Evolutionary conservation across 2,329 filamentous ascomycete species (phyloP).

Genomic region (Capronia americana): DNA sequence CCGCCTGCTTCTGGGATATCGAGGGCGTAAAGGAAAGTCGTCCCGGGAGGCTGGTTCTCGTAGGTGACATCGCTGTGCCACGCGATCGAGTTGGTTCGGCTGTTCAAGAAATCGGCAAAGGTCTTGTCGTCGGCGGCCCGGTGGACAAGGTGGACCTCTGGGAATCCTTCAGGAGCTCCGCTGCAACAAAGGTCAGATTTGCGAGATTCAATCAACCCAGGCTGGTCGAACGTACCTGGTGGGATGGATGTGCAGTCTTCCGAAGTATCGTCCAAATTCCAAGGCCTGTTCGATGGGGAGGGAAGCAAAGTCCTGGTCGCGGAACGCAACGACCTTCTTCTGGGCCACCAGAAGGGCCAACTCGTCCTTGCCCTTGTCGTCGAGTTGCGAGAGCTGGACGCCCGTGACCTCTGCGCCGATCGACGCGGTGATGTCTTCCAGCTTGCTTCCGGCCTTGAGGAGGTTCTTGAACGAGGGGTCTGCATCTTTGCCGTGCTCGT

Average conservation of each 20-base stretch:
- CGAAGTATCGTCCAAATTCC: conserved; percentile 73
- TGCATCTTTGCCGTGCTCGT: conserved; percentile 77
- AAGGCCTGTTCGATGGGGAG: conserved; percentile 40
- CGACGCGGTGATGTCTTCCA: conserved; percentile 44
- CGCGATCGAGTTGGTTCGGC: conserved; percentile 78
- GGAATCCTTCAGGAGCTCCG: conserved; percentile 74
- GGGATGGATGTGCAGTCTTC: conserved; percentile 81
- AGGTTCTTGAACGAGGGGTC: conserved; percentile 73
- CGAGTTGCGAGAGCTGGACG: conserved; percentile 44
- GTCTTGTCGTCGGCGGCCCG: conserved; percentile 70
- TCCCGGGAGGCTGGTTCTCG: conserved; percentile 82
- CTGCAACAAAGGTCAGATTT: conserved; percentile 40
- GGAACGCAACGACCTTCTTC: conserved; percentile 45
- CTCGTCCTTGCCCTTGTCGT: conserved; percentile 44
- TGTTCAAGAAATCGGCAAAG: conserved; percentile 67
- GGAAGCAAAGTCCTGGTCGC: conserved; percentile 49
- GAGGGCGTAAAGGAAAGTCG: conserved; percentile 87
- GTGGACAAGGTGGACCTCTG: conserved; percentile 80
- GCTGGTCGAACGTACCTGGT: conserved; percentile 53
- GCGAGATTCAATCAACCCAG: background rate
- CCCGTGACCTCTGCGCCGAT: conserved; percentile 48
- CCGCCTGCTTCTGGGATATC: conserved; percentile 80
- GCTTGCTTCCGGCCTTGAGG: conserved; percentile 52
- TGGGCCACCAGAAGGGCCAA: conserved; percentile 46
- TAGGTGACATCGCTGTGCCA: conserved; percentile 89